Evolutionary conservation across 1,139 yeast genomes (phyloP), one percentile per base, ranked within the genome.

Genomic region (Suhomyces maxii): DNA sequence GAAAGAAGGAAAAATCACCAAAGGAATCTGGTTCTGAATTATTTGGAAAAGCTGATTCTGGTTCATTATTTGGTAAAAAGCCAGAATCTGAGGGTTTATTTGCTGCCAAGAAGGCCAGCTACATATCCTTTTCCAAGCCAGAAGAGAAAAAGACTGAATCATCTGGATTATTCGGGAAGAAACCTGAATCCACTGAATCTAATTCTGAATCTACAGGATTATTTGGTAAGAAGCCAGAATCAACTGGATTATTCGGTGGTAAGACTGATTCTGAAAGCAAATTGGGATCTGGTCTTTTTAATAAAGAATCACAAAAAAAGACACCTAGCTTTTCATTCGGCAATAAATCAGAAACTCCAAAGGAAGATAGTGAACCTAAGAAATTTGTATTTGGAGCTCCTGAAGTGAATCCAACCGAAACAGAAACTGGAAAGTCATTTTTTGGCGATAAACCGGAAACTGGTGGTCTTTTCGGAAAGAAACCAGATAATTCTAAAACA

Each of bases 281-380:
- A 18, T 18, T 18, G 23, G 23, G 23, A 18, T 18, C 23, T 18
- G 23, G 23, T 4, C 23, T 18, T 6, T 18, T 18, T 18, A 2
- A 3, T 18, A 18, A 18, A 18, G 31, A 28, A 5, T 11, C n/a
- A 11, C 11, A 28, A 11, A 7, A 28, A 11, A 28, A 28, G 31
- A 11, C 31, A 30, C 46, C 46, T 6, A 23, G 30, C 11, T 39
- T 41, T 33, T 32, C 42, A 10, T 41, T 47, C 32, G 46, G 39
- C 6, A 37, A 36, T 8, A 26, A 37, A 30, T 10, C 43, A 3
- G 31, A 32, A 33, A 30, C 39, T 37, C 14, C 10, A 5, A 28
- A 28, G n/a, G 11, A 9, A 11, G 31, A 5, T 5, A 28, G n/a
- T 11, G 31, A 28, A 28, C 7, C 31, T 9, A 28, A 5, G 31